These are phyloP conservation scores for Exophiala sp. DNA, from an alignment of 2,329 filamentous ascomycete species.

Conservation along the genomic window DNA sequence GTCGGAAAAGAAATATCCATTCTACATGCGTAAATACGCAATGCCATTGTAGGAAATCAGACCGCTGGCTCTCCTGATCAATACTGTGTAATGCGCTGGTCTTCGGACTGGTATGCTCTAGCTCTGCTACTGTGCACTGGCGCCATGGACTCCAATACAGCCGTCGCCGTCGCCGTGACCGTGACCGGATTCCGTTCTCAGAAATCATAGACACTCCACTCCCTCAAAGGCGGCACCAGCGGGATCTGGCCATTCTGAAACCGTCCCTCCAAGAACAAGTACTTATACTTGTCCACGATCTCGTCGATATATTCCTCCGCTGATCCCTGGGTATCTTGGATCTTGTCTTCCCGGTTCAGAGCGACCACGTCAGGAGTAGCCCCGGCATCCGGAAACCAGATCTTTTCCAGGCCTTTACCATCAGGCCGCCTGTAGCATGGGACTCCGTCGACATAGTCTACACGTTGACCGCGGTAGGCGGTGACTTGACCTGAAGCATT, in stretches of 20 bases:
- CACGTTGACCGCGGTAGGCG: conserved; percentile 59
- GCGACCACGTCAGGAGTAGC: conserved; percentile 38
- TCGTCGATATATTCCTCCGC: conserved; percentile 55
- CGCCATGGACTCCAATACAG: too few species aligned
- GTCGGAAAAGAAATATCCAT: too few species aligned
- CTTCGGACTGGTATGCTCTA: too few species aligned
- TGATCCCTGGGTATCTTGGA: conserved; percentile 29
- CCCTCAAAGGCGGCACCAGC: conserved; percentile 67
- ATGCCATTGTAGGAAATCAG: too few species aligned
- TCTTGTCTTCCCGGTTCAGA: conserved; percentile 48
- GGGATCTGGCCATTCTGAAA: conserved; percentile 69
- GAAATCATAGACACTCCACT: conserved; percentile 70
- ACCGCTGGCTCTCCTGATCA: too few species aligned
- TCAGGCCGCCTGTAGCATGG: conserved; percentile 49
- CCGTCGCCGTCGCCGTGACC: too few species aligned
- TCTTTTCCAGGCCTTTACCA: conserved; percentile 55
- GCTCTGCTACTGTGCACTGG: too few species aligned
- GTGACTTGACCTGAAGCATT: conserved; percentile 38
- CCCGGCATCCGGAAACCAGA: conserved; percentile 71
- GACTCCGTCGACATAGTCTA: conserved; percentile 45
- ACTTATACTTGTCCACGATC: conserved; percentile 58
- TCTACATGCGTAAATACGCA: too few species aligned
- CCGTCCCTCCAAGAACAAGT: conserved; percentile 57
- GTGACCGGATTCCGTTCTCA: conserved; percentile 33
- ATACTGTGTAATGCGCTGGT: too few species aligned